These are phyloP conservation scores for Cryptococcus jaspeensis DNA, from an alignment of 1,284 basidiomycete genomes.

Conservation along the genomic window DNA sequence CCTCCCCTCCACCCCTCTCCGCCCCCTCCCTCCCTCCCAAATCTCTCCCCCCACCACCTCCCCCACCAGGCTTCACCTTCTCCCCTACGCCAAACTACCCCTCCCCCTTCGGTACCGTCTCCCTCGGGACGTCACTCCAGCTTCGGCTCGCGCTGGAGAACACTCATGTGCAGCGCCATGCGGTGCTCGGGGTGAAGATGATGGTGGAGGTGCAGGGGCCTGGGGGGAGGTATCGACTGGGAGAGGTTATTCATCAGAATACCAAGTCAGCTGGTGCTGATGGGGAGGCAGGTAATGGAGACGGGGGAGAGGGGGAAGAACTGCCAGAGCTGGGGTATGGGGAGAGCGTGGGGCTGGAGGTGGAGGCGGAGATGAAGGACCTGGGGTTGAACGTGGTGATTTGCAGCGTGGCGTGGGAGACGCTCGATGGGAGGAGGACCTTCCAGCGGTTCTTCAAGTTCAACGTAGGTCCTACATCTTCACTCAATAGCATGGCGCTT, in stretches of 20 bases:
- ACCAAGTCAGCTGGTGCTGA: neutral
- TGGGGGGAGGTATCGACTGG: conserved; percentile 33
- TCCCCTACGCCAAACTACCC: conserved; percentile 43
- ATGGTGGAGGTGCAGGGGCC: conserved; percentile 46
- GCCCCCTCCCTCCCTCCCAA: conserved; percentile 12
- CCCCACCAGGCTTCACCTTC: conserved; percentile 24
- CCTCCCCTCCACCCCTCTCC: conserved; percentile 1
- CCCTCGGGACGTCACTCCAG: conserved; percentile 37
- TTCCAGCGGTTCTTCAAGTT: conserved; percentile 89
- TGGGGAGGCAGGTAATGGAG: conserved; percentile 3
- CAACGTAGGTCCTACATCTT: conserved; percentile 58
- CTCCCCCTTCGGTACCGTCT: conserved; percentile 33
- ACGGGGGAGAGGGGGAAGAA: conserved; percentile 16
- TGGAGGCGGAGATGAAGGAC: conserved; percentile 44
- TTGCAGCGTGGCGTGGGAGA: conserved; percentile 46
- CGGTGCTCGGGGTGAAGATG: conserved; percentile 42
- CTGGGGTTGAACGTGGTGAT: conserved; percentile 45
- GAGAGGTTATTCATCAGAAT: conserved; percentile 37
- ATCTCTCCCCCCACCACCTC: conserved; percentile 13
- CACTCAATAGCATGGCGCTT: neutral
- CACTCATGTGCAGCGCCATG: conserved; percentile 8
- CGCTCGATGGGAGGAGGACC: conserved; percentile 64
- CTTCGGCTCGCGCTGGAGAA: conserved; percentile 33
- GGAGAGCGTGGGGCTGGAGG: conserved; percentile 29
- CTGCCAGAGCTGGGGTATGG: conserved; percentile 24